Percentiles rank a stretch among this genome's conserved stretches.
phyloP scores from a whole-genome alignment of 2,329 filamentous ascomycete genomes.

The Penicillium sp. region DNA sequence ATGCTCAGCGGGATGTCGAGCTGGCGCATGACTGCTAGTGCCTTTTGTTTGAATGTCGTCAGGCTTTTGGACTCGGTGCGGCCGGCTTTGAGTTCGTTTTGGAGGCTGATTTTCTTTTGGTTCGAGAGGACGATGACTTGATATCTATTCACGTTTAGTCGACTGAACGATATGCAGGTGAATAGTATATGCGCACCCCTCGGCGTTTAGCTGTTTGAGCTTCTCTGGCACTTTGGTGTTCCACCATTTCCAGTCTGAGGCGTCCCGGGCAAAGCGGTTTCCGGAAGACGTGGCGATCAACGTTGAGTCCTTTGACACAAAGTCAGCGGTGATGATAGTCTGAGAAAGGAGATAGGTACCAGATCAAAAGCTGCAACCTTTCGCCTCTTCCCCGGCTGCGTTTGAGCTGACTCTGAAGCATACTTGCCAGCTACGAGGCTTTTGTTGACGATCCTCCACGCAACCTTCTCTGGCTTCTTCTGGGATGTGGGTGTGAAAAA shows the following conservation, averaged over 20 bases:
- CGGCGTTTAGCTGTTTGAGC: constrained; percentile 64
- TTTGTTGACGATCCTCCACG: constrained; percentile 64
- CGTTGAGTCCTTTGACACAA: constrained; percentile 71
- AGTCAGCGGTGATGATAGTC: background rate
- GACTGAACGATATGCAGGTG: constrained; percentile 8
- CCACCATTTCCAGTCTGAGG: constrained; percentile 95
- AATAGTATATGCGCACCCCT: constrained; percentile 53
- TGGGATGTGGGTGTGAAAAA: constrained; percentile 88
- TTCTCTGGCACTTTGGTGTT: constrained; percentile 63
- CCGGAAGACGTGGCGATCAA: constrained; percentile 76
- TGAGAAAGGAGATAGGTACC: constrained; percentile 24
- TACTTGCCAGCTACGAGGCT: constrained; percentile 76
- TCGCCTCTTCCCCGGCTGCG: constrained; percentile 18
- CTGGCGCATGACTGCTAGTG: constrained; percentile 62
- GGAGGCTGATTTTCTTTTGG: constrained; percentile 76
- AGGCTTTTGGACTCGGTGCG: constrained; percentile 66
- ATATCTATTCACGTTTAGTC: constrained; percentile 52
- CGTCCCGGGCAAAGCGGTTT: constrained; percentile 68
- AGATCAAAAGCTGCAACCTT: constrained; percentile 47
- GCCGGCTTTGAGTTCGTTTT: constrained; percentile 66
- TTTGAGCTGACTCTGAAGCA: constrained; percentile 18
- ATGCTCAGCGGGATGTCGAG: constrained; percentile 68
- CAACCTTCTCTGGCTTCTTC: constrained; percentile 71
- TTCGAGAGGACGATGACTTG: constrained; percentile 80
- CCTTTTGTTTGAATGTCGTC: constrained; percentile 77